Conservation (phyloP, 495 filamentous ascomycete genomes). For the Cudoniella acicularis region DNA sequence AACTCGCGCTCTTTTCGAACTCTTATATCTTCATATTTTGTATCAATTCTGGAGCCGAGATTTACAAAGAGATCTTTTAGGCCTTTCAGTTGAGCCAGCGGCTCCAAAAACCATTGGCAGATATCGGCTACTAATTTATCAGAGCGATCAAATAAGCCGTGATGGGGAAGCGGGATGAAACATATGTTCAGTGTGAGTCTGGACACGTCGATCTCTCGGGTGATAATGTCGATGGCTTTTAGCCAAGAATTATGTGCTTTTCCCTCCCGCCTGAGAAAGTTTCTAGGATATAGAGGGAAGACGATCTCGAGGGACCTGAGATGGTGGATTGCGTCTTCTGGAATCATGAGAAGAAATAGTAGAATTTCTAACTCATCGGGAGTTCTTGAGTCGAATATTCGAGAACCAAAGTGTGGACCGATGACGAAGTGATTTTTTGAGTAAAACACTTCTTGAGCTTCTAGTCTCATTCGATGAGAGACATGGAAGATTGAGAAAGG, state of each 20-base stretch:
- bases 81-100: neutral
- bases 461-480: neutral
- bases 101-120: neutral
- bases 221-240: neutral
- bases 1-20: neutral
- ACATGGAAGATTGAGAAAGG: neutral
- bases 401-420: too few species aligned
- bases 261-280: neutral
- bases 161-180: neutral
- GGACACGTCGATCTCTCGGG: neutral
- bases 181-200: neutral
- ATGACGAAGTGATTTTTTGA: neutral
- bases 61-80: neutral
- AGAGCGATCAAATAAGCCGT: too few species aligned
- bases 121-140: neutral
- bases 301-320: neutral
- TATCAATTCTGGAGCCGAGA: neutral
- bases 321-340: neutral
- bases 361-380: neutral
- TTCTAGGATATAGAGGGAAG: neutral
- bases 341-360: neutral
- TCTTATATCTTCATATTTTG: neutral
- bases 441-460: neutral
- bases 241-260: neutral
- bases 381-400: too few species aligned